phyloP scores from a whole-genome alignment of 129 eudicot genomes.

The Saussurea involucrata region DNA sequence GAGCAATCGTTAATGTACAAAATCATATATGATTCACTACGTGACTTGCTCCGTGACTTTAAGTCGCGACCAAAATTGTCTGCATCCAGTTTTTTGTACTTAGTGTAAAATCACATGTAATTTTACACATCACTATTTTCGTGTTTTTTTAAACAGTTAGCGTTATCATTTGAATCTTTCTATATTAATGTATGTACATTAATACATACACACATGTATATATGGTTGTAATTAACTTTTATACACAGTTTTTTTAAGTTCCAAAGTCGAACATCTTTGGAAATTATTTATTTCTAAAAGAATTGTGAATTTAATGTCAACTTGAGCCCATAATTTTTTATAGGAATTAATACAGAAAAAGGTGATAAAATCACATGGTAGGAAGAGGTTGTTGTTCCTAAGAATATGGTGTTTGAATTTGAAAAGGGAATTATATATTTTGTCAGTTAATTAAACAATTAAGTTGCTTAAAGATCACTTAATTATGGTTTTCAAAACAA shows the following conservation, averaged over 20 bases:
- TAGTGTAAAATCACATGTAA: too few relatives aligned
- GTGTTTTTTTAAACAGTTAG: too few relatives aligned
- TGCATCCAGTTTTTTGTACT: too few relatives aligned
- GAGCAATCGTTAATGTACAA: too few relatives aligned
- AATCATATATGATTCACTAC: too few relatives aligned
- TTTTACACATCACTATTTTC: too few relatives aligned
- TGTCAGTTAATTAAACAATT: neutral
- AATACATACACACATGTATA: too few relatives aligned
- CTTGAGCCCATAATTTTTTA: slow-evolving; percentile 17
- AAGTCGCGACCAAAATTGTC: too few relatives aligned
- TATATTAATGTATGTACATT: too few relatives aligned
- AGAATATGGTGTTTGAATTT: slow-evolving; percentile 27
- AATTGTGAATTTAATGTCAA: slow-evolving; percentile 8
- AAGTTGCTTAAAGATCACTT: slow-evolving; percentile 20
- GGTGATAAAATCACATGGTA: slow-evolving; percentile 28
- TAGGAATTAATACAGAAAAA: slow-evolving; percentile 18
- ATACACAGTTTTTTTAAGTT: neutral
- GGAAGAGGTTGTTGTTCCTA: slow-evolving; percentile 20
- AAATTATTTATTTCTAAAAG: neutral
- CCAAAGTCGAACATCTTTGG: neutral
- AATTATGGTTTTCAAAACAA: neutral
- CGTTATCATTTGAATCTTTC: too few relatives aligned
- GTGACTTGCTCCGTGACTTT: too few relatives aligned
- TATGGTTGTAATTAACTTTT: neutral
- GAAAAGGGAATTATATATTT: slow-evolving; percentile 3